Evolutionary conservation across 2,329 filamentous ascomycete species (phyloP).

Genomic region (Septoria petroselini): DNA sequence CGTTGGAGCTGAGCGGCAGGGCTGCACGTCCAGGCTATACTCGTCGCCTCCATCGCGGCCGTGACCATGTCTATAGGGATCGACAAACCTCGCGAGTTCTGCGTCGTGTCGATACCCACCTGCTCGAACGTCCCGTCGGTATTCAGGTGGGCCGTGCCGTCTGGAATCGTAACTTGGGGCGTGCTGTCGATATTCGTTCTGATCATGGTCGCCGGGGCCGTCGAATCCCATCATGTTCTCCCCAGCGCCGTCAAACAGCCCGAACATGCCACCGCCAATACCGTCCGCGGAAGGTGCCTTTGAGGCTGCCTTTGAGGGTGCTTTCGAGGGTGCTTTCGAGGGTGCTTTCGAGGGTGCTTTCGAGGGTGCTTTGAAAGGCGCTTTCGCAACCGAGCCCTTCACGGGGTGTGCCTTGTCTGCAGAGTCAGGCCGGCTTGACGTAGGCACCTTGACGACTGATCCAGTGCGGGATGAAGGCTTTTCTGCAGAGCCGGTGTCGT

Average conservation of each 20-base stretch:
- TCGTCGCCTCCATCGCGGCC: neutral
- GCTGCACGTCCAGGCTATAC: slow-evolving; percentile 10
- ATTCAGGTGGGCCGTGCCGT: slow-evolving; percentile 6
- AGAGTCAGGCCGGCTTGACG: slow-evolving; percentile 4
- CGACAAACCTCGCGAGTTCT: neutral
- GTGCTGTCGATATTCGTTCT: neutral
- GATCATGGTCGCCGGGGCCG: slow-evolving; percentile 12
- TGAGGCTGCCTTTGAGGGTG: slow-evolving; percentile 19
- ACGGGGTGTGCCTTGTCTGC: slow-evolving; percentile 16
- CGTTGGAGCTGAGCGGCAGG: neutral
- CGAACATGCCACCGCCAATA: slow-evolving; percentile 30
- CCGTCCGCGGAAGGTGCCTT: slow-evolving; percentile 16
- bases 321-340: slow-evolving; percentile 15
- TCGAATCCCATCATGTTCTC: slow-evolving; percentile 22
- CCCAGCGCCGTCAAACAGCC: slow-evolving; percentile 37
- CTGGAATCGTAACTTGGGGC: neutral
- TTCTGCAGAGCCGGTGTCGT: neutral
- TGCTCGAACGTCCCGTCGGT: slow-evolving; percentile 7
- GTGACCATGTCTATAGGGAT: neutral
- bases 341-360: neutral
- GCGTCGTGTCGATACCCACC: slow-evolving; percentile 9
- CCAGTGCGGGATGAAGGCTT: neutral
- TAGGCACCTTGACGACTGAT: neutral
- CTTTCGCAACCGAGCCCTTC: slow-evolving; percentile 12
- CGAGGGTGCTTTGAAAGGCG: slow-evolving; percentile 3